phyloP scores from a whole-genome alignment of 306 rosid species.

The Malus asiatica region DNA sequence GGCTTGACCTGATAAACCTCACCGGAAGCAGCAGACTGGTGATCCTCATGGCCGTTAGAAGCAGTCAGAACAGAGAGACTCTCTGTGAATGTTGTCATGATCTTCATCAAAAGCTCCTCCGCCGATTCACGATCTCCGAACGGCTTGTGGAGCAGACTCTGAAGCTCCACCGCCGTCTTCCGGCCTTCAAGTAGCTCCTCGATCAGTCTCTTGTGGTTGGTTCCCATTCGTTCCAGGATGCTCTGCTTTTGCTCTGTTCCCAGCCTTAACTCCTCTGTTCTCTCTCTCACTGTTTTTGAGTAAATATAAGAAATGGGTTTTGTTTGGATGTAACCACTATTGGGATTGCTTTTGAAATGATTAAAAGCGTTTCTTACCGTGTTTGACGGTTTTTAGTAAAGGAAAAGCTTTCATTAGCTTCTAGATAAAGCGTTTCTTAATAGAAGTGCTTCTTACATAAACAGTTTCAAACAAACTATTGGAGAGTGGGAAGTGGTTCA shows the following conservation, averaged over 20 bases:
- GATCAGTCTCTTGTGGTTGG: slow-evolving; percentile 2
- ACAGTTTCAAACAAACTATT: background rate
- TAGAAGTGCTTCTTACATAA: background rate
- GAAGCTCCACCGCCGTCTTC: slow-evolving; percentile 38
- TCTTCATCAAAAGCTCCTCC: slow-evolving; percentile 25
- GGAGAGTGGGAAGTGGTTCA: background rate
- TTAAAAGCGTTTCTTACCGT: background rate
- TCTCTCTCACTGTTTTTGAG: background rate
- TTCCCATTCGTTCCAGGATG: background rate
- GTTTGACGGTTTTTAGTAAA: background rate
- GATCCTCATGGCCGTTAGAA: background rate
- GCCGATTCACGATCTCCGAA: slow-evolving; percentile 10
- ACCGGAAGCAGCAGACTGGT: background rate
- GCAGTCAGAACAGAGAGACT: slow-evolving; percentile 33
- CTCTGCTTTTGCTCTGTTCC: background rate
- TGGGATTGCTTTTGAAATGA: background rate
- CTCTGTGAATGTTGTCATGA: slow-evolving; percentile 30
- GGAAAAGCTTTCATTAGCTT: too few relatives aligned
- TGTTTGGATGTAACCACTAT: background rate
- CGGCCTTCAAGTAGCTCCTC: slow-evolving; percentile 33
- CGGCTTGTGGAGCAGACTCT: slow-evolving; percentile 29
- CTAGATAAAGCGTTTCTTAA: too few relatives aligned
- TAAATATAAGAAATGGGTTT: background rate
- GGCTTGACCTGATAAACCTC: background rate
- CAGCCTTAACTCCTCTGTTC: background rate